Evolutionary conservation across 2,329 filamentous ascomycete species (phyloP), one percentile per base, ranked within the genome.

Genomic region (Calcarisporium arbuscula): DNA sequence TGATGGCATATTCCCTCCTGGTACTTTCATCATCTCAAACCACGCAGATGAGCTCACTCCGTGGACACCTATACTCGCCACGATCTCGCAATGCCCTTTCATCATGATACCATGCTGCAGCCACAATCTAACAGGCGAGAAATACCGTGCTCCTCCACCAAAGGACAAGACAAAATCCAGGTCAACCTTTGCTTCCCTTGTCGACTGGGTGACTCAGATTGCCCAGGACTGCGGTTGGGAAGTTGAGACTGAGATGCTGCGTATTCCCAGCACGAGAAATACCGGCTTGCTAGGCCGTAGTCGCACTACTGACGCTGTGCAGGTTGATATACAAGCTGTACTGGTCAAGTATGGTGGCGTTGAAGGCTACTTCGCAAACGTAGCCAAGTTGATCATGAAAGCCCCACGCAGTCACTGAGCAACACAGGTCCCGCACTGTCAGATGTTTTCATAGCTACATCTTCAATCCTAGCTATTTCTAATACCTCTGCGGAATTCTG

Each of bases 31-130:
- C 49, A 83, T 98, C 43, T 94, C 88, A 31, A 98, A 98, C 53
- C 92, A 98, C 57, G 90, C 90, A 9, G 92, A 98, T 54, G 89
- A 98, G 61, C 72, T 98, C 11, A 98, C 92, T 0, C 78, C 86
- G 1, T 98, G 92, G 92, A 96, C 92, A 0, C 92, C 92, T 0
- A 72, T 96, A 14, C 74, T 98, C 26, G 89, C 86, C 1, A 75
- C 77, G 6, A 64, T 87, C 2, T 88, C 82, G 0, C 63, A 74
- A 3, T 83, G 82, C 9, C 83, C 88, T 0, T 98, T 95, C 58
- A 77, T 98, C 42, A 84, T 85, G 47, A 95, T 98, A 28, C 92
- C 92, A 2, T 98, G 92, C 64, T 98, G 92, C 64, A 94, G 86
- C 44, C 88, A 96, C 62, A 74, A 83, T 39, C 76, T 98, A 3